Evolutionary conservation across 768 basidiomycete genomes (phyloP).

Genomic region (Cyathus striatus): DNA sequence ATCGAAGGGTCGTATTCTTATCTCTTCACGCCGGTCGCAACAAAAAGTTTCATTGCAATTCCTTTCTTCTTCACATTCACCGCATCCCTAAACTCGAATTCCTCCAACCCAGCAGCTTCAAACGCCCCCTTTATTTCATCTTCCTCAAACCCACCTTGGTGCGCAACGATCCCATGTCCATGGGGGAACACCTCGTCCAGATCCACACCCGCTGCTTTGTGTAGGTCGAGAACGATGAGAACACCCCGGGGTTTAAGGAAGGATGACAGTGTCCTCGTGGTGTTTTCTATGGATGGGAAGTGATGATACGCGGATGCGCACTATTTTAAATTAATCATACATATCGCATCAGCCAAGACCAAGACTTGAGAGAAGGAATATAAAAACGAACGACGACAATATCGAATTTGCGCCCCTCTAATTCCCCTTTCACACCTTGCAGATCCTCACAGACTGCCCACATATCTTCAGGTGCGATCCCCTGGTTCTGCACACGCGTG

Average conservation of each 20-base stretch:
- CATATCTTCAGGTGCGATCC: slow-evolving; percentile 64
- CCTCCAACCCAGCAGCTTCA: slow-evolving; percentile 15
- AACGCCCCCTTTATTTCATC: slow-evolving; percentile 17
- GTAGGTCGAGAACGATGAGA: slow-evolving; percentile 51
- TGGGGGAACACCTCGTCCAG: slow-evolving; percentile 15
- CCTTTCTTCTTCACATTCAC: slow-evolving; percentile 13
- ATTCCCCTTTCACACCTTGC: slow-evolving; percentile 39
- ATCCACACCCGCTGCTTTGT: slow-evolving; percentile 18
- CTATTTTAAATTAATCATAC: slow-evolving; percentile 29
- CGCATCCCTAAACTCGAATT: slow-evolving; percentile 12
- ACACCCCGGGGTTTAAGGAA: slow-evolving; percentile 53
- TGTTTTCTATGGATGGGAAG: slow-evolving; percentile 39
- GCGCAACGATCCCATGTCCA: slow-evolving; percentile 19
- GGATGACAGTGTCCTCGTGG: slow-evolving; percentile 40
- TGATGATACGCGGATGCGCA: slow-evolving; percentile 65
- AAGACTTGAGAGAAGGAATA: neutral
- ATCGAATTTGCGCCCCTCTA: slow-evolving; percentile 58
- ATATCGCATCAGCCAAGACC: neutral
- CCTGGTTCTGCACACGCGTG: slow-evolving; percentile 49
- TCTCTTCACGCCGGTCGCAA: slow-evolving; percentile 14
- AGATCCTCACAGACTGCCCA: slow-evolving; percentile 50
- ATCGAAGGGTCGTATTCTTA: neutral
- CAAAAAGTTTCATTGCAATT: slow-evolving; percentile 12
- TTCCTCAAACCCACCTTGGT: slow-evolving; percentile 22
- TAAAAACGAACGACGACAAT: slow-evolving; percentile 55